Percentiles rank a stretch among this genome's conserved stretches.
These are phyloP conservation scores for Cicer judaicum DNA, from an alignment of 306 rosid species.

Conservation along the genomic window DNA sequence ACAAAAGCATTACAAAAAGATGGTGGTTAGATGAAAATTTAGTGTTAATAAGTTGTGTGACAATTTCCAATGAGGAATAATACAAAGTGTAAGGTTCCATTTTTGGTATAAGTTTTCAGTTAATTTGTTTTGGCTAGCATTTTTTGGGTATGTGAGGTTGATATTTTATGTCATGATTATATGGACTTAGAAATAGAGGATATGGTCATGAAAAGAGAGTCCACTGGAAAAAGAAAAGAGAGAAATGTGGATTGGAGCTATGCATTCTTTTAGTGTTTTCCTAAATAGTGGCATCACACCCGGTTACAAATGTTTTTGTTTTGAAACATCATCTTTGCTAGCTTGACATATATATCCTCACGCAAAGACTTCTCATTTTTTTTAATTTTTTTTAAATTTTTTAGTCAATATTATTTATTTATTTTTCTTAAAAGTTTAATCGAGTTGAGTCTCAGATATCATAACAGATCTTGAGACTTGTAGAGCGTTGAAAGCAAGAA, in stretches of 20 bases:
- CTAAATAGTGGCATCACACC: slow-evolving; percentile 28
- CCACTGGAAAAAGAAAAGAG: slow-evolving; percentile 39
- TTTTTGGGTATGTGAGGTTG: slow-evolving; percentile 21
- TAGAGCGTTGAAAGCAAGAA: no score
- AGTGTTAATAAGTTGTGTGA: slow-evolving; percentile 24
- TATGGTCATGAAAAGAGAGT: slow-evolving; percentile 34
- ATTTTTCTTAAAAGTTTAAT: no score
- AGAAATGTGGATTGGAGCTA: slow-evolving; percentile 33
- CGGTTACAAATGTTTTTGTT: slow-evolving; percentile 23
- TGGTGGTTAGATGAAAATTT: slow-evolving; percentile 32
- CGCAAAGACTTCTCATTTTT: neutral
- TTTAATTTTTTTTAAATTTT: neutral
- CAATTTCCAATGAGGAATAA: slow-evolving; percentile 37
- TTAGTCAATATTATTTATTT: neutral
- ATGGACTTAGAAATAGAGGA: slow-evolving; percentile 40
- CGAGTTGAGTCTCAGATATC: no score
- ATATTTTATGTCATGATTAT: slow-evolving; percentile 9
- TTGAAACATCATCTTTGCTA: no score
- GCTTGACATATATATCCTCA: neutral
- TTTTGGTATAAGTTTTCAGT: slow-evolving; percentile 24
- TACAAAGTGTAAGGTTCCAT: slow-evolving; percentile 33
- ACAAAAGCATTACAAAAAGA: slow-evolving; percentile 26
- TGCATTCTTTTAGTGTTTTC: slow-evolving; percentile 49
- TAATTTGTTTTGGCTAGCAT: slow-evolving; percentile 25
- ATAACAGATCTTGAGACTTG: no score